Conservation (phyloP, 352 stramenopile species). For the Phytophthora constricta region DNA sequence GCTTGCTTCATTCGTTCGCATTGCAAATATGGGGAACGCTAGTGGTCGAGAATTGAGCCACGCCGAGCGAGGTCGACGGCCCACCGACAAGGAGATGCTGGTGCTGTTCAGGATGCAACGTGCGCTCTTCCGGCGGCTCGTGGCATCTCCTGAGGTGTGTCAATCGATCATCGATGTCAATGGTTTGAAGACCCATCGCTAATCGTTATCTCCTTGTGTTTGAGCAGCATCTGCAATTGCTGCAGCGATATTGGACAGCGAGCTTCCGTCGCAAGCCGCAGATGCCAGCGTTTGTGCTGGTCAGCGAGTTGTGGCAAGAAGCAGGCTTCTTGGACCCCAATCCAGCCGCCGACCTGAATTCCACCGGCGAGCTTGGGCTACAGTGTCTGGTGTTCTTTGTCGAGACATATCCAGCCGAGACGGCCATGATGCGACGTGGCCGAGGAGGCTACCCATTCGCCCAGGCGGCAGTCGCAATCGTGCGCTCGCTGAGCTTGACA, state of each 20-base stretch:
- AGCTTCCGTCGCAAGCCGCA: slow-evolving; percentile 48
- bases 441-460: slow-evolving; percentile 70
- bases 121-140: slow-evolving; percentile 57
- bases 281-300: slow-evolving; percentile 49
- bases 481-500: slow-evolving; percentile 53
- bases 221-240: slow-evolving; percentile 56
- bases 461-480: slow-evolving; percentile 59
- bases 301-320: slow-evolving; percentile 52
- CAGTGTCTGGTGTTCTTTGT: slow-evolving; percentile 75
- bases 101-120: slow-evolving; percentile 69
- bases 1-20: slow-evolving; percentile 7
- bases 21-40: slow-evolving; percentile 54
- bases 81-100: slow-evolving; percentile 70
- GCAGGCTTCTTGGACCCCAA: slow-evolving; percentile 60
- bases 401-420: slow-evolving; percentile 61
- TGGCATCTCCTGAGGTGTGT: slow-evolving; percentile 67
- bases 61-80: slow-evolving; percentile 52
- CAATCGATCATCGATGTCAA: background rate
- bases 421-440: slow-evolving; percentile 67
- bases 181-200: background rate
- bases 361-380: slow-evolving; percentile 64
- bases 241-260: slow-evolving; percentile 68
- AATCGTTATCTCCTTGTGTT: slow-evolving; percentile 4
- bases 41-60: slow-evolving; percentile 33
- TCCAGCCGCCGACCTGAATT: slow-evolving; percentile 60